Evolutionary conservation across 2,329 filamentous ascomycete species (phyloP).

Genomic region (Sclerotinia glacialis): DNA sequence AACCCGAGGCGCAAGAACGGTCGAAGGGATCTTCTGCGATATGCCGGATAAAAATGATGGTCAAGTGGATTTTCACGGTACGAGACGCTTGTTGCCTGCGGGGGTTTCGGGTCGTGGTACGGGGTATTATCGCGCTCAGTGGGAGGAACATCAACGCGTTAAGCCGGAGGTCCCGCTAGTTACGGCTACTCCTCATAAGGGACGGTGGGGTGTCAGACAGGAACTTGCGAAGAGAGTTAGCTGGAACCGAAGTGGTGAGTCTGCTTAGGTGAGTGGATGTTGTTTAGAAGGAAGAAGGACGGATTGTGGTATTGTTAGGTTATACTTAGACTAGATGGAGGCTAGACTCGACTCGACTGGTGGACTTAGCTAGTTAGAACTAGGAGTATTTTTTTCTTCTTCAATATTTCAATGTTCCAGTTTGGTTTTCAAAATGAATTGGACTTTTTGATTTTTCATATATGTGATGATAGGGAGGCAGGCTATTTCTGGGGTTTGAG

Average conservation of each 20-base stretch:
- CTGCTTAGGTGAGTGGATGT: not conserved
- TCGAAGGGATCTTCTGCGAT: not conserved
- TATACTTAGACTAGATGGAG: too few relatives aligned
- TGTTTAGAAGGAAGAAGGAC: not conserved
- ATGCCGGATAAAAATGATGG: slow-evolving; percentile 17
- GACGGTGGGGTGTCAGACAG: not conserved
- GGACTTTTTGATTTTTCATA: too few relatives aligned
- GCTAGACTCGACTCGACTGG: too few relatives aligned
- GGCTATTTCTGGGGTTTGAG: too few relatives aligned
- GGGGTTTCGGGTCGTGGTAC: slow-evolving; percentile 4
- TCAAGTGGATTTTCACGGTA: not conserved
- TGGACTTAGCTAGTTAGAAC: too few relatives aligned
- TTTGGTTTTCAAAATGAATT: too few relatives aligned
- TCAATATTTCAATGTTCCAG: too few relatives aligned
- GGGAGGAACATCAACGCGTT: not conserved
- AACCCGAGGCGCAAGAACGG: not conserved
- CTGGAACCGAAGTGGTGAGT: not conserved
- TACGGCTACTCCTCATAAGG: not conserved
- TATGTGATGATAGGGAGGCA: too few relatives aligned
- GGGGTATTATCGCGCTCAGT: not conserved
- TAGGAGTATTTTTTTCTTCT: too few relatives aligned
- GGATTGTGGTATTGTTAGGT: not conserved
- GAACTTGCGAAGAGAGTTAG: slow-evolving; percentile 9
- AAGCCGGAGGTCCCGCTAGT: not conserved
- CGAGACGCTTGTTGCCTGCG: not conserved